Percentiles rank a stretch among this genome's conserved stretches.
Conservation (phyloP, 345 rosid genomes). For the Moringa oleifera region DNA sequence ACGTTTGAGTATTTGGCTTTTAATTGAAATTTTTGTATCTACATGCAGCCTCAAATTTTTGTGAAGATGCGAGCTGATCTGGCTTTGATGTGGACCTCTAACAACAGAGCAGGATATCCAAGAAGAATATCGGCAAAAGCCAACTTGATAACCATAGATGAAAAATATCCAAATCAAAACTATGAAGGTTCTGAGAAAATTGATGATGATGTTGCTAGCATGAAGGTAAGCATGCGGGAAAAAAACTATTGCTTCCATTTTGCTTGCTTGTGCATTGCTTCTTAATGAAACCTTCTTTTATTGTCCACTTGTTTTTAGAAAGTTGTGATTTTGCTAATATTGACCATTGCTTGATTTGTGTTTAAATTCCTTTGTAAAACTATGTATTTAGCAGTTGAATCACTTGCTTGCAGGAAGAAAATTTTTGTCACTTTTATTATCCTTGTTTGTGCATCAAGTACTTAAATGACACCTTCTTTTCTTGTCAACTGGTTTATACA, state of each 20-base stretch:
- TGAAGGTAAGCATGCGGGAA: constrained; percentile 36
- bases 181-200: constrained; percentile 13
- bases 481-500: too few species aligned
- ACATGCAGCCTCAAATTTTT: constrained; percentile 60
- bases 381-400: too few species aligned
- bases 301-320: neutral
- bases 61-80: constrained; percentile 59
- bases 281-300: neutral
- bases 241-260: constrained; percentile 7
- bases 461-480: too few species aligned
- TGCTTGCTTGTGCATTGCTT: neutral
- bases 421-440: too few species aligned
- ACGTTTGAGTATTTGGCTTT: neutral
- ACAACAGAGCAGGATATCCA: constrained; percentile 34
- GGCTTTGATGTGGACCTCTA: constrained; percentile 64
- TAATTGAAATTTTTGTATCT: neutral
- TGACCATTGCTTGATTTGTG: neutral
- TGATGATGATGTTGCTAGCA: constrained; percentile 30
- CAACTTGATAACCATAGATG: constrained; percentile 19
- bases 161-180: constrained; percentile 14
- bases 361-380: too few species aligned
- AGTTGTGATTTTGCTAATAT: constrained; percentile 1
- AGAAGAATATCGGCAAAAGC: constrained; percentile 39
- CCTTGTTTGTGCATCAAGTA: too few species aligned
- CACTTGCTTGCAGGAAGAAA: too few species aligned